Evolutionary conservation across 1,284 basidiomycete species (phyloP).

Genomic region (Malassezia sympodialis): DNA sequence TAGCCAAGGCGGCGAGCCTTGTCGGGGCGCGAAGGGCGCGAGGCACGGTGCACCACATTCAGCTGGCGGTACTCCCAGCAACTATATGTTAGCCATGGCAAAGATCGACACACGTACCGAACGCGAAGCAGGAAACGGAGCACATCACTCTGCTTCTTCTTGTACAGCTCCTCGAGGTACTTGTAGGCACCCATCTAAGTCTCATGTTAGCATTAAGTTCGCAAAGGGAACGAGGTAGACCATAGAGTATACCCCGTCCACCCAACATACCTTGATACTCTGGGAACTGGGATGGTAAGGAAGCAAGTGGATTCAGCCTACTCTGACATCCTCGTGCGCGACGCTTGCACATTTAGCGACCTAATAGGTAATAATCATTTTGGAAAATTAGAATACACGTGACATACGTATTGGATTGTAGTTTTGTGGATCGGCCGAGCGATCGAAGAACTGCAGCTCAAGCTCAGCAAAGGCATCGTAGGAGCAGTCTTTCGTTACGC

Average conservation of each 20-base stretch:
- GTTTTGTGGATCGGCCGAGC: slow-evolving; percentile 14
- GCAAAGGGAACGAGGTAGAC: not conserved
- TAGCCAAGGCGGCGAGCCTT: slow-evolving; percentile 97
- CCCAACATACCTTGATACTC: slow-evolving; percentile 13
- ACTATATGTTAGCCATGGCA: slow-evolving; percentile 50
- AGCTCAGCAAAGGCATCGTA: not conserved
- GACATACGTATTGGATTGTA: slow-evolving; percentile 1
- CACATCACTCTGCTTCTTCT: slow-evolving; percentile 80
- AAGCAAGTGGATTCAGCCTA: slow-evolving; percentile 1
- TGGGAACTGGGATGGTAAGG: slow-evolving; percentile 14
- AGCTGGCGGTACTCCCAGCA: slow-evolving; percentile 90
- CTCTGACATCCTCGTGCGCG: not conserved
- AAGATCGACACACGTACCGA: slow-evolving; percentile 55
- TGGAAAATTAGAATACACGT: slow-evolving; percentile 6
- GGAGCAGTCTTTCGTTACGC: not conserved
- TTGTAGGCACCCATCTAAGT: slow-evolving; percentile 63
- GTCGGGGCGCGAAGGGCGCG: slow-evolving; percentile 94
- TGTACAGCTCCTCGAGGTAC: slow-evolving; percentile 79
- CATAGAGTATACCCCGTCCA: not conserved
- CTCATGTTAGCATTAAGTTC: not conserved
- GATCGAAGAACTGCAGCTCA: slow-evolving; percentile 14
- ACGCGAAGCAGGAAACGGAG: slow-evolving; percentile 97
- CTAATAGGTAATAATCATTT: slow-evolving; percentile 1
- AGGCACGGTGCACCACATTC: slow-evolving; percentile 94
- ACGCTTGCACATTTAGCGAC: not conserved